Base-by-base conservation (phyloP, 345 rosid species). In the Abelmoschus esculentus region DNA sequence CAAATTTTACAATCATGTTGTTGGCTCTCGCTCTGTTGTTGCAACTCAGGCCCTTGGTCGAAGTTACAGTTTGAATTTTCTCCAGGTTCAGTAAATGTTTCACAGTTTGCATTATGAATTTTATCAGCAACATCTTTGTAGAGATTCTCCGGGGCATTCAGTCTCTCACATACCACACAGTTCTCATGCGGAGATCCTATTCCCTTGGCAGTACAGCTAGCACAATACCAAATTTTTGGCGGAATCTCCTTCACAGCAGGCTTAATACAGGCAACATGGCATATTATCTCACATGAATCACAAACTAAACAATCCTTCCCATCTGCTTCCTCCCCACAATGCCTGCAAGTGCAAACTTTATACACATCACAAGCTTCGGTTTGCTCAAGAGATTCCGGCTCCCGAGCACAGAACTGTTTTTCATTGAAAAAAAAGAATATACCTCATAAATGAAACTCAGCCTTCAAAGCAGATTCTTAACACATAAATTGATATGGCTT, bases 281-380 rank as follows among this genome's bases (percentile, higher is more conserved):
- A 88, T 73, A 83, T 80, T 61, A 85, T 89, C 78, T 91, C 96
- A 15, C 99, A 95, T 40, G 93, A 88, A 82, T 90, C 93, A 74
- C 98, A 95, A 22, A 88, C 87, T 77, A 95, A 83, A 73, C 85
- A 85, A 60, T 85, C 82, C 78, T 66, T 79, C 71, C 75, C 90
- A 57, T 77, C 86, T 71, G 93, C 93, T 59, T 84, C 85, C 60
- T 74, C 82, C 75, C 88, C 90, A 76, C 99, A 91, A 38, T 49
- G 75, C 77, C 80, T 80, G 81, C 90, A 87, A 72, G 75, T 70
- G 80, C 88, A 77, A 46, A 69, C 76, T 70, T 74, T 79, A 76
- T 70, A 70, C 26, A 63, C 76, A 55, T 72, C 66, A 64, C 72
- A 73, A 34, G 79, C 79, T 61, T 74, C 84, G 55, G 75, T 70